Percentiles rank a stretch among this genome's conserved stretches.
Evolutionary conservation across 2,329 filamentous ascomycete genomes (phyloP).

Genomic region (Neophaeococcomyces aloes): DNA sequence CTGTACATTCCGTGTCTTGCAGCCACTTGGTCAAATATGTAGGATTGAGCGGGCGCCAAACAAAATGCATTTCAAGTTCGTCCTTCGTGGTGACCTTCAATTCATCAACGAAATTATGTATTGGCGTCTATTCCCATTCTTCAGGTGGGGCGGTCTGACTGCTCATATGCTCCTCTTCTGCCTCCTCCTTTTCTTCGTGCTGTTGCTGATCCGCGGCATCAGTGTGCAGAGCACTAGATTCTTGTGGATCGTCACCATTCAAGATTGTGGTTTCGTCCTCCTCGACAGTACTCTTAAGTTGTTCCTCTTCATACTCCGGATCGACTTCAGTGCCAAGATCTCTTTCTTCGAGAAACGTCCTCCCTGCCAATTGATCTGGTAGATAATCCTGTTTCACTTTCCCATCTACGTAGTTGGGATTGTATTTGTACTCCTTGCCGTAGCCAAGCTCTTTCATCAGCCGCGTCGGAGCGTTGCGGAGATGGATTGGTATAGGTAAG

Average conservation of each 20-base stretch:
- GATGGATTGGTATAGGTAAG: conserved; percentile 72
- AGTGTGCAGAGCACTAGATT: too few species aligned
- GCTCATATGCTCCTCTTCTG: conserved; percentile 28
- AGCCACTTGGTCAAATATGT: too few species aligned
- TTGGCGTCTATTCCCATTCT: conserved; percentile 5
- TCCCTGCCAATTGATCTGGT: conserved; percentile 61
- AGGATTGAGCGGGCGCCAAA: too few species aligned
- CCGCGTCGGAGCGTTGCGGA: conserved; percentile 83
- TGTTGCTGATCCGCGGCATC: too few species aligned
- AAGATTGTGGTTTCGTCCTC: not conserved
- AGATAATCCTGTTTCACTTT: conserved; percentile 79
- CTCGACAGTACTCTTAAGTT: not conserved
- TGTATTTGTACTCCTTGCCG: conserved; percentile 90
- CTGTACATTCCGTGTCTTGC: too few species aligned
- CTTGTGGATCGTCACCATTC: not conserved
- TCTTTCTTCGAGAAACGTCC: conserved; percentile 37
- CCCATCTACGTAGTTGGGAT: conserved; percentile 77
- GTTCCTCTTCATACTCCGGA: conserved; percentile 23
- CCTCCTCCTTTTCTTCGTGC: conserved; percentile 20
- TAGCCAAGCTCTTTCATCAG: conserved; percentile 90
- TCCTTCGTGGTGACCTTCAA: too few species aligned
- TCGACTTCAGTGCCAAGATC: conserved; percentile 14
- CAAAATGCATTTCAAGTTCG: too few species aligned
- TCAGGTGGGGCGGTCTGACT: conserved; percentile 7
- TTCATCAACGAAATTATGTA: too few species aligned